phyloP scores from a whole-genome alignment of 208 protist species.

The Acanthamoeba quina region DNA sequence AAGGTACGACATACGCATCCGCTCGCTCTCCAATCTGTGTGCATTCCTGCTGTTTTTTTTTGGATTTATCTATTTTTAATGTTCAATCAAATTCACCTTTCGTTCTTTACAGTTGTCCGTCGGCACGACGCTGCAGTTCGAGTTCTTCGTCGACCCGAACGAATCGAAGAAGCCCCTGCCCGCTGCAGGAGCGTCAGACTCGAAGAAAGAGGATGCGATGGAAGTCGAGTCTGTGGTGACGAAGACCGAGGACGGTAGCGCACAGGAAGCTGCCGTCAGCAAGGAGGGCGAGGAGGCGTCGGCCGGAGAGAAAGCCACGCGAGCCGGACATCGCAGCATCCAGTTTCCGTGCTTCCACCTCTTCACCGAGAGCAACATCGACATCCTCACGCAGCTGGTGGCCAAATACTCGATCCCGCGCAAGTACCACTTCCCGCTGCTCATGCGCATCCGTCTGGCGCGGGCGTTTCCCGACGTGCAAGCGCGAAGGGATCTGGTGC shows the following conservation, averaged over 20 bases:
- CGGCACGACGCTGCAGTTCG: conserved; percentile 65
- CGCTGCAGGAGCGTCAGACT: background rate
- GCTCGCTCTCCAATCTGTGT: background rate
- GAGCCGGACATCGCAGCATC: conserved; percentile 25
- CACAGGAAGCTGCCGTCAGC: background rate
- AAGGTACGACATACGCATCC: background rate
- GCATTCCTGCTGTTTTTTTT: background rate
- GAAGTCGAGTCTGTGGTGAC: conserved; percentile 43
- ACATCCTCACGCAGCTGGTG: conserved; percentile 56
- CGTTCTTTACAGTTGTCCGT: conserved; percentile 26
- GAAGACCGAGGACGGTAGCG: background rate
- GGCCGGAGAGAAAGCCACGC: background rate
- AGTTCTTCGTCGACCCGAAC: conserved; percentile 61
- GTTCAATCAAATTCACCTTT: background rate
- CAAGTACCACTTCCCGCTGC: conserved; percentile 67
- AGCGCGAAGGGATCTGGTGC: conserved; percentile 1
- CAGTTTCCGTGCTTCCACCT: conserved; percentile 39
- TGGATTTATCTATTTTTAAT: background rate
- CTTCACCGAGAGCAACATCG: conserved; percentile 62
- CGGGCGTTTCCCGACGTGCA: conserved; percentile 54
- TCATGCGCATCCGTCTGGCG: conserved; percentile 55
- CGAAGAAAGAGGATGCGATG: conserved; percentile 1
- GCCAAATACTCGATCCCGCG: conserved; percentile 57
- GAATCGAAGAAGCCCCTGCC: background rate
- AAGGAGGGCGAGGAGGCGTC: background rate